These are phyloP conservation scores for Penicillium italicum DNA, from an alignment of 2,329 filamentous ascomycete species.

Conservation along the genomic window DNA sequence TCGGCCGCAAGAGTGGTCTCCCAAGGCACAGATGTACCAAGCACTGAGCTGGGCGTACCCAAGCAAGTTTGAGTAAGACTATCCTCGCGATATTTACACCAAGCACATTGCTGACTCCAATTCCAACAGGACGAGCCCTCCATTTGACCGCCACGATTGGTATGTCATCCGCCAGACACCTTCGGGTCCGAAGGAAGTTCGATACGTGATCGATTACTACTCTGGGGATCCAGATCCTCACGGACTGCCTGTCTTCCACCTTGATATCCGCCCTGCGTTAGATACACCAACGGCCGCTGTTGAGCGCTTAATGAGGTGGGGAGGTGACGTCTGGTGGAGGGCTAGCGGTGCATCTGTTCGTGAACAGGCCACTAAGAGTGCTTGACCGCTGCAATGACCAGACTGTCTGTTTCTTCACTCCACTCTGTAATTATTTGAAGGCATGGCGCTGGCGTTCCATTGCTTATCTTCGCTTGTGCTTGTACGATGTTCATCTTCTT, in stretches of 20 bases:
- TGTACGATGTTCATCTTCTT: slow-evolving; percentile 10
- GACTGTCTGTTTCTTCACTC: slow-evolving; percentile 27
- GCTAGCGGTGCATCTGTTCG: slow-evolving; percentile 68
- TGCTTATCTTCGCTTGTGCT: slow-evolving; percentile 3
- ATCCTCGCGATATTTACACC: neutral
- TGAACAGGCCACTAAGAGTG: slow-evolving; percentile 9
- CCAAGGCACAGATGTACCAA: slow-evolving; percentile 82
- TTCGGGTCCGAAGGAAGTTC: slow-evolving; percentile 70
- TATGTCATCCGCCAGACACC: slow-evolving; percentile 71
- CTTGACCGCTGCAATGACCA: neutral
- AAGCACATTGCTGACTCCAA: slow-evolving; percentile 10
- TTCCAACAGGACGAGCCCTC: slow-evolving; percentile 64
- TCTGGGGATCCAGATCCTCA: slow-evolving; percentile 74
- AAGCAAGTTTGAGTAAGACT: slow-evolving; percentile 65
- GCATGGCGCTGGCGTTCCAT: slow-evolving; percentile 29
- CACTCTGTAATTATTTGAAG: slow-evolving; percentile 17
- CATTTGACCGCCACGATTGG: slow-evolving; percentile 98
- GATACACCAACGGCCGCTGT: slow-evolving; percentile 74
- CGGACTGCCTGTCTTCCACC: slow-evolving; percentile 90
- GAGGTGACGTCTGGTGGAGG: slow-evolving; percentile 90
- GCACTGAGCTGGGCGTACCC: slow-evolving; percentile 77
- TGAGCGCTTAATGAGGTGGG: slow-evolving; percentile 83
- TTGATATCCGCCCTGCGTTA: slow-evolving; percentile 88
- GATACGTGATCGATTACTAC: slow-evolving; percentile 98
- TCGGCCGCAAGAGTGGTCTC: slow-evolving; percentile 81